Evolutionary conservation across 1,139 yeast species (phyloP).

Genomic region (Sugiyamaella paludigena): DNA sequence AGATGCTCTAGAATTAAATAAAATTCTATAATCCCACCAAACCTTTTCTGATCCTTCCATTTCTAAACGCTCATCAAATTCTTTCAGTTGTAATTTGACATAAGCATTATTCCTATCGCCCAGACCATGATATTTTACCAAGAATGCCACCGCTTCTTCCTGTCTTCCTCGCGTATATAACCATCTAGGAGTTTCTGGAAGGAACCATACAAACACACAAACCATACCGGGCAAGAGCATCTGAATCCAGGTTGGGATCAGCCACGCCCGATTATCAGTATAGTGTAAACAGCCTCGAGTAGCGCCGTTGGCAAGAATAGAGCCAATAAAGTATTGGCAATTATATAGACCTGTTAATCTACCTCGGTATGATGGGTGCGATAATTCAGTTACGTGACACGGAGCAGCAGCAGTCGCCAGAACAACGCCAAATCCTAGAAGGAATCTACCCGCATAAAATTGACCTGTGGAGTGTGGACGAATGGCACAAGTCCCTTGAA

Average conservation of each 20-base stretch:
- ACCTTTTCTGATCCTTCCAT: slow-evolving; percentile 19
- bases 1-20: slow-evolving; percentile 37
- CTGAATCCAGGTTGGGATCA: slow-evolving; percentile 48
- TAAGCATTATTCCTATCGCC: slow-evolving; percentile 22
- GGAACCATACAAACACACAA: slow-evolving; percentile 51
- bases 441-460: slow-evolving; percentile 25
- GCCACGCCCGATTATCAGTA: slow-evolving; percentile 41
- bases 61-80: slow-evolving; percentile 19
- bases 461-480: slow-evolving; percentile 33
- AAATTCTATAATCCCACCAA: slow-evolving; percentile 35
- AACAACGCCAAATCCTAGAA: slow-evolving; percentile 25
- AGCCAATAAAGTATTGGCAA: slow-evolving; percentile 48
- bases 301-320: slow-evolving; percentile 48
- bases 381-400: slow-evolving; percentile 21
- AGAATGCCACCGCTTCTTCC: slow-evolving; percentile 45
- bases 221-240: slow-evolving; percentile 44
- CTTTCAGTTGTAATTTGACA: slow-evolving; percentile 22
- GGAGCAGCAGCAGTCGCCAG: slow-evolving; percentile 25
- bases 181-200: slow-evolving; percentile 73
- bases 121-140: slow-evolving; percentile 25
- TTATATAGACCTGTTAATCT: slow-evolving; percentile 36
- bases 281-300: slow-evolving; percentile 41
- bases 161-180: slow-evolving; percentile 48
- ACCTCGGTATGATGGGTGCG: slow-evolving; percentile 24
- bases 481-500: slow-evolving; percentile 28